These are phyloP conservation scores for Erythrobasidium yunnanense DNA, from an alignment of 768 basidiomycete species.

Conservation along the genomic window DNA sequence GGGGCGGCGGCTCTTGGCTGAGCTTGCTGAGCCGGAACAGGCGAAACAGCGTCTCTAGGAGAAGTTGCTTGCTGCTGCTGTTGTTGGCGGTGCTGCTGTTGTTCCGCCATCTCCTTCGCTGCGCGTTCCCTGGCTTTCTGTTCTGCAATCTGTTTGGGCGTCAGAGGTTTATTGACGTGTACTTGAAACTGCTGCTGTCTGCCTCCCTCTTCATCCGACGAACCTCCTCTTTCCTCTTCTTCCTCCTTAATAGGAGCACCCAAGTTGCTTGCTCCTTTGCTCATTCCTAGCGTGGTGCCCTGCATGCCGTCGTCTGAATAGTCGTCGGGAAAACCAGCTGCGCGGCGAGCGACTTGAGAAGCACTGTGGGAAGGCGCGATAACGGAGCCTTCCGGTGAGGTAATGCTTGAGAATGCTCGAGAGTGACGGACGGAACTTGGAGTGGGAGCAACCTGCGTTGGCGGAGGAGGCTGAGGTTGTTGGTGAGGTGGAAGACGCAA, in stretches of 20 bases:
- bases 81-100: neutral
- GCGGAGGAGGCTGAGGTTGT: slow-evolving; percentile 17
- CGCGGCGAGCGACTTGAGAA: slow-evolving; percentile 20
- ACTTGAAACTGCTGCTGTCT: slow-evolving; percentile 15
- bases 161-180: slow-evolving; percentile 22
- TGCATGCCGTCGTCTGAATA: slow-evolving; percentile 13
- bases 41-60: neutral
- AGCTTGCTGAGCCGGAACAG: neutral
- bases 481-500: neutral
- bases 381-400: slow-evolving; percentile 22
- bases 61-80: neutral
- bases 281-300: neutral
- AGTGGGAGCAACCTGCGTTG: slow-evolving; percentile 4
- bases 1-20: neutral
- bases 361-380: slow-evolving; percentile 25
- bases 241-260: slow-evolving; percentile 3
- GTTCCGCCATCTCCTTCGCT: slow-evolving; percentile 3
- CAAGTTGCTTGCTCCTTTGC: neutral
- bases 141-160: slow-evolving; percentile 4
- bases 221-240: slow-evolving; percentile 17
- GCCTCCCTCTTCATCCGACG: slow-evolving; percentile 17
- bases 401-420: neutral
- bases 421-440: neutral
- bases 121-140: slow-evolving; percentile 13
- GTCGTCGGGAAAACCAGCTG: slow-evolving; percentile 18